Base-by-base conservation (phyloP, 1,139 yeast genomes). In the Hansenula sp. region DNA sequence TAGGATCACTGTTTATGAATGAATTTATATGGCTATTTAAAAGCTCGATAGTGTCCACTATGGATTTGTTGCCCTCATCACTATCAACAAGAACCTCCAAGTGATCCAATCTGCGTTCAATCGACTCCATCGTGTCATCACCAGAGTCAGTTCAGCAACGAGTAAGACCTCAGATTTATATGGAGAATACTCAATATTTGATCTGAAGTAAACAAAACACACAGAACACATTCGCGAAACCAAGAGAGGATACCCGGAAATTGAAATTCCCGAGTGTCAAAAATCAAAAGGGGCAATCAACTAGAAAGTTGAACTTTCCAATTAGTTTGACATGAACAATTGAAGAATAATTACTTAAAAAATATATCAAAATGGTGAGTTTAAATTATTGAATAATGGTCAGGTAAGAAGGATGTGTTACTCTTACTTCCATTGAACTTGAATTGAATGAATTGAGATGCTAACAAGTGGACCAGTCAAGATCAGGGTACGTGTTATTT, bases 401-500 rank as follows among this genome's bases (percentile, higher is more conserved):
- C 25, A 7, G 31, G 31, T 32, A 18, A 6, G 10, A 6, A 5
- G 30, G 3, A 10, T 13, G 4, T 3, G n/a, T n/a, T 21, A 29
- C 18, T 2, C 6, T 15, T n/a, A 29, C 13, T 15, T 34, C 13
- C 13, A n/a, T 21, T n/a, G 28, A 7, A 19, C 6, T 33, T 21
- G 18, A 24, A 27, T 27, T 16, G 34, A 11, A 5, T 6, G 15
- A 13, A 29, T 15, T 28, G 29, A 10, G 17, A 18, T 25, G 43
- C 49, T 47, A 48, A 46, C 45, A 32, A 19, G 18, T 17, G 13
- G 2, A 3, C 31, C 51, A 79, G 85, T 79, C 85, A 49, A 79
- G 84, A 77, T 79, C 85, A 58, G 84, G 84, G 84, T 78, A 77
- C 54, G 83, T 75, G 30, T 33, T n/a, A n/a, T n/a, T n/a, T n/a